These are phyloP conservation scores for Miscanthus lutarioriparius DNA, from an alignment of 176 grass and related monocot species.

Conservation along the genomic window DNA sequence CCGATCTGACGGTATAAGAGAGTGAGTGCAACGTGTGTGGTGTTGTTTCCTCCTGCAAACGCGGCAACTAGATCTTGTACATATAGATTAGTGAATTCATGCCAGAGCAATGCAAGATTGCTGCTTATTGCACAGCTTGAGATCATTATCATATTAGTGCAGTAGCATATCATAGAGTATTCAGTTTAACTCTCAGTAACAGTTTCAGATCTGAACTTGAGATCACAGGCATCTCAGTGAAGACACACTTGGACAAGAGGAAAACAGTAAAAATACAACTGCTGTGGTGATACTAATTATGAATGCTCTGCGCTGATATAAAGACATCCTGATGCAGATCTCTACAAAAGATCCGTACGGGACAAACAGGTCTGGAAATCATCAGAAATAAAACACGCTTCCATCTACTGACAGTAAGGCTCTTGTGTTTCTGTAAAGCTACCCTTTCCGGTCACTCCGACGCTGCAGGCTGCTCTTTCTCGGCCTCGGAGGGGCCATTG, in stretches of 20 bases:
- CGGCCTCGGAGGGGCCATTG: conserved; percentile 4
- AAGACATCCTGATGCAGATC: conserved; percentile 23
- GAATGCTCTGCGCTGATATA: conserved; percentile 42
- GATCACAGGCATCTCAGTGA: conserved; percentile 10
- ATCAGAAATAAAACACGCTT: conserved; percentile 39
- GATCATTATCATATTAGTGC: not conserved
- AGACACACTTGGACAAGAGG: not conserved
- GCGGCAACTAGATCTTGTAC: conserved; percentile 43
- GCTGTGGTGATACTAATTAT: conserved; percentile 40
- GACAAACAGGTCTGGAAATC: conserved; percentile 21
- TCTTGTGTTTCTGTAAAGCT: conserved; percentile 38
- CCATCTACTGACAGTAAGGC: conserved; percentile 34
- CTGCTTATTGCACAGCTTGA: conserved; percentile 24
- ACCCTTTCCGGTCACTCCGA: conserved; percentile 36
- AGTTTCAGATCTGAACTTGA: conserved; percentile 3
- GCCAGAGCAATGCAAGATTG: conserved; percentile 31
- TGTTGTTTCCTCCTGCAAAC: not conserved
- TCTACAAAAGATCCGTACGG: conserved; percentile 52
- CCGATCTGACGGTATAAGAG: not conserved
- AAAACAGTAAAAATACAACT: conserved; percentile 27
- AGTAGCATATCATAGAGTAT: not conserved
- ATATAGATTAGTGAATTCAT: conserved; percentile 41
- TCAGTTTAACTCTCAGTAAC: not conserved
- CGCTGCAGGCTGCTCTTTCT: conserved; percentile 44
- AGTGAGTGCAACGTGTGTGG: not conserved